Conservation (phyloP, 2,329 filamentous ascomycete genomes). For the Taxawa tesnikishii region DNA sequence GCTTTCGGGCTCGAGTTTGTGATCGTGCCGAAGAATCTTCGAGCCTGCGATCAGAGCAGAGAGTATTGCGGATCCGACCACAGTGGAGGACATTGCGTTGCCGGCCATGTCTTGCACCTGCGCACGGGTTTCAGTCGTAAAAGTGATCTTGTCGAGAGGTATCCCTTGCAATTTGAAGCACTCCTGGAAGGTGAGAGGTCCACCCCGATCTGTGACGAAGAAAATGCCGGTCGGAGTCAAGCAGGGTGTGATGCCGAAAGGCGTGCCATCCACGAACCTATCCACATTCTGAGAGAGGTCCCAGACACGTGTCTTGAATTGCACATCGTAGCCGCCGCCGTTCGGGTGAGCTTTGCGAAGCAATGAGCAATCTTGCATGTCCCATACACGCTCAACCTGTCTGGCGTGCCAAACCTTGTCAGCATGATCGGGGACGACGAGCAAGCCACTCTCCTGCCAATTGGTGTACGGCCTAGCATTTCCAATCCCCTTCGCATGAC, state of each 20-base stretch:
- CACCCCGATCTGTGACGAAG: conserved; percentile 48
- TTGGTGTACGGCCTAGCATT: conserved; percentile 44
- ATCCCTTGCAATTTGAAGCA: conserved; percentile 56
- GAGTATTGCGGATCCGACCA: conserved; percentile 53
- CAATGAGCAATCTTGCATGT: conserved; percentile 49
- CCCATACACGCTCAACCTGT: conserved; percentile 49
- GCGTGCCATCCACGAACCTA: conserved; percentile 34
- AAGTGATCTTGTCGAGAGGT: conserved; percentile 46
- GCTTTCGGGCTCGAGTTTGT: no score
- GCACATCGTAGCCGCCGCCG: conserved; percentile 40
- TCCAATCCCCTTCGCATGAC: conserved; percentile 40
- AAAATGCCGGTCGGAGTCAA: conserved; percentile 54
- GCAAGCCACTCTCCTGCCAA: conserved; percentile 44
- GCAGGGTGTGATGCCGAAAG: conserved; percentile 51
- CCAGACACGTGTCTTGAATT: conserved; percentile 43
- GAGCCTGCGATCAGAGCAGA: conserved; percentile 40
- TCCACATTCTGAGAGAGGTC: conserved; percentile 67
- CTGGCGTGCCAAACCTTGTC: conserved; percentile 37
- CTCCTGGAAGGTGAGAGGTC: conserved; percentile 51
- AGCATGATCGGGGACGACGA: conserved; percentile 42
- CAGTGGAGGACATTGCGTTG: conserved; percentile 68
- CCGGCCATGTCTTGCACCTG: conserved; percentile 60
- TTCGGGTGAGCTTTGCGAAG: conserved; percentile 32
- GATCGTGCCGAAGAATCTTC: no score
- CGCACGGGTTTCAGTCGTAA: conserved; percentile 46